Conservation (phyloP, 2,329 filamentous ascomycete genomes). For the Myriosclerotinia duriaeana region DNA sequence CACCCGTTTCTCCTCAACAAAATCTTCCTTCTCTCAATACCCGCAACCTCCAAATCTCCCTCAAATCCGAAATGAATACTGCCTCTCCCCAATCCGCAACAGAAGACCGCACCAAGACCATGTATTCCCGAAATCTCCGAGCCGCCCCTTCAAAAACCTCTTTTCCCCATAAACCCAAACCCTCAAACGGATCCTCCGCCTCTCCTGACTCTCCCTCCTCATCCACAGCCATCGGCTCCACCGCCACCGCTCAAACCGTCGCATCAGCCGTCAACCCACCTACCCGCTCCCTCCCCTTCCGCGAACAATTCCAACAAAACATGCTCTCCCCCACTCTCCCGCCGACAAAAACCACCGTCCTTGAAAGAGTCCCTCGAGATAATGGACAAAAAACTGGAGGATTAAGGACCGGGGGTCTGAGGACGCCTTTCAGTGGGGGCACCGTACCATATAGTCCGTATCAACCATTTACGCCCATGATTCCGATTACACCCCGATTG, state of each 20-base stretch:
- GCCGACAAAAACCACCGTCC: constrained; percentile 62
- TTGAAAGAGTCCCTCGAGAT: constrained; percentile 54
- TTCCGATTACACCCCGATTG: constrained; percentile 74
- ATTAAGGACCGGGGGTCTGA: constrained; percentile 50
- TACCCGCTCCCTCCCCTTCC: constrained; percentile 54
- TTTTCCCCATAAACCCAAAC: constrained; percentile 3
- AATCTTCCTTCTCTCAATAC: constrained; percentile 15
- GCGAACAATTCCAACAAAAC: constrained; percentile 58
- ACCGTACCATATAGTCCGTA: constrained; percentile 74
- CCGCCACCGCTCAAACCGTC: constrained; percentile 13
- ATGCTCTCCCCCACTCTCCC: constrained; percentile 34
- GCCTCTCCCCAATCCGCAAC: constrained; percentile 29
- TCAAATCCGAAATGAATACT: constrained; percentile 32
- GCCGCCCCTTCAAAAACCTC: constrained; percentile 18
- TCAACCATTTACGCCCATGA: constrained; percentile 72
- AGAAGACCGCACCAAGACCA: background rate
- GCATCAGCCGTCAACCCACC: constrained; percentile 27
- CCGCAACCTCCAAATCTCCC: constrained; percentile 24
- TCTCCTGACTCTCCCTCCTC: constrained; percentile 16
- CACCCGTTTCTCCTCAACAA: constrained; percentile 18
- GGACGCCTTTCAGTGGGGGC: constrained; percentile 61
- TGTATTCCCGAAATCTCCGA: constrained; percentile 21
- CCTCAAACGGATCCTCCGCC: constrained; percentile 12
- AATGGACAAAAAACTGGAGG: constrained; percentile 52
- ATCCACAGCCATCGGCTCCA: constrained; percentile 14